Evolutionary conservation across 1,284 basidiomycete species (phyloP).

Genomic region (Melampsora larici-populina): DNA sequence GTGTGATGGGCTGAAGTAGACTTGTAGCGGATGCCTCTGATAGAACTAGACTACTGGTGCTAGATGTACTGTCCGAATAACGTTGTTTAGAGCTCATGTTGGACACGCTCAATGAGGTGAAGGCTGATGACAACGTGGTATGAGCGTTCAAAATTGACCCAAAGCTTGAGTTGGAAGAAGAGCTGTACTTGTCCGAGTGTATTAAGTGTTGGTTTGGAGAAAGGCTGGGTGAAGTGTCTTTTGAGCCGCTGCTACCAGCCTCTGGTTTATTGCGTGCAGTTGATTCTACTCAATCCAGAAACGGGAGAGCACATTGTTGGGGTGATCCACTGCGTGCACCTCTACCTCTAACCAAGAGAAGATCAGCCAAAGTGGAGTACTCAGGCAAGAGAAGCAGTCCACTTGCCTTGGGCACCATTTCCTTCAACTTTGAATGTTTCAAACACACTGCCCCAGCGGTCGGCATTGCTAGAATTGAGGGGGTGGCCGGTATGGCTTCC

Average conservation of each 20-base stretch:
- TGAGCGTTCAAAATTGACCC: conserved; percentile 17
- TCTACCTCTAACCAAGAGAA: background rate
- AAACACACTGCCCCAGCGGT: no score
- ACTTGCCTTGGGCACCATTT: no score
- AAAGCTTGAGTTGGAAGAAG: conserved; percentile 33
- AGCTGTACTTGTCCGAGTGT: background rate
- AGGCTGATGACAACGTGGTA: background rate
- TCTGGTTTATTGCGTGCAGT: background rate
- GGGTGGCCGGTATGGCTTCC: background rate
- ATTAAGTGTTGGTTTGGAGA: background rate
- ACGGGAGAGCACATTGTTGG: background rate
- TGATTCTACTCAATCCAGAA: background rate
- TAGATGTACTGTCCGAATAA: background rate
- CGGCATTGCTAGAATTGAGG: background rate
- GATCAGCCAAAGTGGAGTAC: background rate
- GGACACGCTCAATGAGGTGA: background rate
- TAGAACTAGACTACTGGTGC: background rate
- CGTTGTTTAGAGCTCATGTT: background rate
- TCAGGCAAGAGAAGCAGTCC: background rate
- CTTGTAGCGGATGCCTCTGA: background rate
- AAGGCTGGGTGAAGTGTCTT: background rate
- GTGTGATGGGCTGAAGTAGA: background rate
- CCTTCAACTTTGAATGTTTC: no score
- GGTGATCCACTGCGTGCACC: background rate
- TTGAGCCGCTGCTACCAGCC: background rate